These are phyloP conservation scores for Pichia occidentalis DNA, from an alignment of 805 yeast genomes.

Conservation along the genomic window DNA sequence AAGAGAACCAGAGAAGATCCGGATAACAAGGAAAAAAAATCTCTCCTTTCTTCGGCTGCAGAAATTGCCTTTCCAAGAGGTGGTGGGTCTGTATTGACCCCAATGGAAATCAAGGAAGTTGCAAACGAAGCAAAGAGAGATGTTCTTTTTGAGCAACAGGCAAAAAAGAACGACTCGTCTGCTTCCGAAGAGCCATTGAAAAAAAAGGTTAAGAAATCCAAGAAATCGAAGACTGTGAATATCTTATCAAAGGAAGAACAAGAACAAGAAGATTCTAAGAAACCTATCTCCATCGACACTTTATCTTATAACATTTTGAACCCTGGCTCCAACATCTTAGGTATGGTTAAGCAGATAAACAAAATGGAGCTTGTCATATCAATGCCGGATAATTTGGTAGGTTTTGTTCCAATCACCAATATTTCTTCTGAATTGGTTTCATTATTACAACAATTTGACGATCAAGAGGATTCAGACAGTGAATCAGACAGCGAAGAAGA, in stretches of 20 bases:
- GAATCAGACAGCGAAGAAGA: conserved; percentile 22
- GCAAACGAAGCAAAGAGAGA: conserved; percentile 89
- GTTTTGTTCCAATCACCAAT: conserved; percentile 69
- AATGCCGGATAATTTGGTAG: conserved; percentile 74
- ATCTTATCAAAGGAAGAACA: conserved; percentile 18
- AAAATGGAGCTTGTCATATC: conserved; percentile 61
- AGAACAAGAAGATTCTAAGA: conserved; percentile 23
- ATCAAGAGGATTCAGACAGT: conserved; percentile 36
- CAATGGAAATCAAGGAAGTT: conserved; percentile 87
- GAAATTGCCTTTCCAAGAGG: conserved; percentile 90
- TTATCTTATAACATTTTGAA: conserved; percentile 54
- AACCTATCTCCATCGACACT: conserved; percentile 48
- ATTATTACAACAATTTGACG: conserved; percentile 51
- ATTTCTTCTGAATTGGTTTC: conserved; percentile 58
- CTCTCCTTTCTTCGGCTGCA: conserved; percentile 25
- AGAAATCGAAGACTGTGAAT: conserved; percentile 20
- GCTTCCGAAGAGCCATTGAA: conserved; percentile 26
- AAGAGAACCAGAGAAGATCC: conserved; percentile 47
- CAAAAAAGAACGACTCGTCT: not conserved
- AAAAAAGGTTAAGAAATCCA: conserved; percentile 26
- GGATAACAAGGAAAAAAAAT: conserved; percentile 26
- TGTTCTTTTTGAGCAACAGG: conserved; percentile 53
- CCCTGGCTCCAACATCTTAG: conserved; percentile 71
- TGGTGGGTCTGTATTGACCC: conserved; percentile 78
- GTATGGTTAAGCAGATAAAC: conserved; percentile 60